A percentile compares a stretch with the other conserved stretches of the same genome.
These are phyloP conservation scores for Nissolia schottii DNA, from an alignment of 306 rosid species.

Conservation along the genomic window DNA sequence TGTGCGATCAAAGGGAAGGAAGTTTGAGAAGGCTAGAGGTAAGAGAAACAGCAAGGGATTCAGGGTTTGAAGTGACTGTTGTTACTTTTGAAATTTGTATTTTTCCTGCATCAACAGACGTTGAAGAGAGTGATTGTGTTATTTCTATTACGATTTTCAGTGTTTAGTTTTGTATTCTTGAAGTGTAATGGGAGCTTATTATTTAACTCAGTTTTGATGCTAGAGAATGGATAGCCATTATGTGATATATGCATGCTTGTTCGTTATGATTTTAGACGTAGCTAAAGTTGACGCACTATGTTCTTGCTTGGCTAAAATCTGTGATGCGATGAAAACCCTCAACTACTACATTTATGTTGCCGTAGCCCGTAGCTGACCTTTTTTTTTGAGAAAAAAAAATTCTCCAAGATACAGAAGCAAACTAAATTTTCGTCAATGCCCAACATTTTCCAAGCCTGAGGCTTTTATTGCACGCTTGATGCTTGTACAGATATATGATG, in stretches of 20 bases:
- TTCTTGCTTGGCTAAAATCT: neutral
- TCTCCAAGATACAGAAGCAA: no score
- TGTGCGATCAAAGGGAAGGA: constrained; percentile 74
- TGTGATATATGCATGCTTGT: neutral
- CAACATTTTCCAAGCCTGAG: no score
- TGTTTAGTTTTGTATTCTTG: neutral
- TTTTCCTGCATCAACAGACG: constrained; percentile 19
- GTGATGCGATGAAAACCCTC: no score
- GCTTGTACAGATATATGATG: no score
- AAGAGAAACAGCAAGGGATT: constrained; percentile 74
- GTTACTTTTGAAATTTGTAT: constrained; percentile 19
- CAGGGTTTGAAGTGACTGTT: constrained; percentile 47
- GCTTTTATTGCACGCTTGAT: no score
- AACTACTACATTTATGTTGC: no score
- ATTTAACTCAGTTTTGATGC: constrained; percentile 1
- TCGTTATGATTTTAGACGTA: neutral
- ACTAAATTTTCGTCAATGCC: no score
- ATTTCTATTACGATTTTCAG: constrained; percentile 6
- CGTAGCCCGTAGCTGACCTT: no score
- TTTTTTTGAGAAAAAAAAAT: no score
- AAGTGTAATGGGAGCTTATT: neutral
- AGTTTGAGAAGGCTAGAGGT: constrained; percentile 82
- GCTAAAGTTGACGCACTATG: neutral
- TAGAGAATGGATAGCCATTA: neutral
- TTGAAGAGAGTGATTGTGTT: constrained; percentile 8